A percentile compares a stretch with the other conserved stretches of the same genome.
phyloP scores from a whole-genome alignment of 2,329 filamentous ascomycete genomes.

The Penicillium griseofulvum region DNA sequence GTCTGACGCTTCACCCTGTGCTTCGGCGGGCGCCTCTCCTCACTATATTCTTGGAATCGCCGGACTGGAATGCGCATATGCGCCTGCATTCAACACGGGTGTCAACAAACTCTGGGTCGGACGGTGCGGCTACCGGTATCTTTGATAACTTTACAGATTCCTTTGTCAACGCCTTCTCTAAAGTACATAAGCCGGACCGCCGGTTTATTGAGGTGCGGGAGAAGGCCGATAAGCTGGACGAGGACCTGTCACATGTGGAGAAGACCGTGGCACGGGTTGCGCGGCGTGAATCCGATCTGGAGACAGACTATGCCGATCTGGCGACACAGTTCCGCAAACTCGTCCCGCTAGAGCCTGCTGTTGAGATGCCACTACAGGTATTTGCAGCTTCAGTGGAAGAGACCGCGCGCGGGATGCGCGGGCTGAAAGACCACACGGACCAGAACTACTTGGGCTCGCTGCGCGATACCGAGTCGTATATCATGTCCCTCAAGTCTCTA shows the following conservation, averaged over 20 bases:
- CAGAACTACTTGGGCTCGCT: constrained; percentile 92
- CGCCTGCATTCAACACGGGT: constrained; percentile 68
- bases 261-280: constrained; percentile 93
- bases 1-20: constrained; percentile 82
- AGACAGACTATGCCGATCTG: constrained; percentile 82
- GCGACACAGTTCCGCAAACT: constrained; percentile 94
- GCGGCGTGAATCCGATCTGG: constrained; percentile 80
- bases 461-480: constrained; percentile 94
- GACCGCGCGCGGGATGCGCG: constrained; percentile 72
- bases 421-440: constrained; percentile 86
- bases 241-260: constrained; percentile 88
- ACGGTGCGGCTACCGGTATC: constrained; percentile 59
- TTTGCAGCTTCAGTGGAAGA: constrained; percentile 87
- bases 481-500: constrained; percentile 77
- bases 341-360: constrained; percentile 80
- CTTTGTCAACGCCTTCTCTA: constrained; percentile 95
- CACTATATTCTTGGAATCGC: constrained; percentile 85
- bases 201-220: constrained; percentile 93
- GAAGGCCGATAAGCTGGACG: constrained; percentile 87
- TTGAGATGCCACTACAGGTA: constrained; percentile 76
- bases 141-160: constrained; percentile 95
- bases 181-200: constrained; percentile 90
- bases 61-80: constrained; percentile 97
- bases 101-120: constrained; percentile 48
- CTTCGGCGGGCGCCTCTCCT: constrained; percentile 79